Percentiles rank a stretch among this genome's conserved stretches.
phyloP scores from a whole-genome alignment of 2,329 filamentous ascomycete species.

The Myotisia sp. region DNA sequence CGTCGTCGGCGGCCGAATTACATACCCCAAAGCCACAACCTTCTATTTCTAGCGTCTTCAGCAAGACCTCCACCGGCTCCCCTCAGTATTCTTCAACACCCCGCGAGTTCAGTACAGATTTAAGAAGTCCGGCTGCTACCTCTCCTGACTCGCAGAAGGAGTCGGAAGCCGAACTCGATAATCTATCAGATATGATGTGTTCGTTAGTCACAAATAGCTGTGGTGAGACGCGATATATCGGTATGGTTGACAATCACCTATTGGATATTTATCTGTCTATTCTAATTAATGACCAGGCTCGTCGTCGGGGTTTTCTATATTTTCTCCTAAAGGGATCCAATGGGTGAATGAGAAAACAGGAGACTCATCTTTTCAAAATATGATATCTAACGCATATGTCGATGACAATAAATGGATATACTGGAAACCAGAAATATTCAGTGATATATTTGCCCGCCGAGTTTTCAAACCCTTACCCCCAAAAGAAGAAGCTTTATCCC shows the following conservation, averaged over 20 bases:
- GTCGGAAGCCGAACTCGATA: slow-evolving; percentile 61
- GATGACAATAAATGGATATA: slow-evolving; percentile 93
- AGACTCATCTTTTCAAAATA: slow-evolving; percentile 85
- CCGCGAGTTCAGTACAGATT: slow-evolving; percentile 34
- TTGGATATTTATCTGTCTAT: neutral
- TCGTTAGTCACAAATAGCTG: slow-evolving; percentile 88
- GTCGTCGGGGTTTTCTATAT: slow-evolving; percentile 95
- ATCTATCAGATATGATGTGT: slow-evolving; percentile 96
- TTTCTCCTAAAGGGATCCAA: slow-evolving; percentile 92
- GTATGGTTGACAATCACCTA: no score
- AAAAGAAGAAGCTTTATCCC: slow-evolving; percentile 72
- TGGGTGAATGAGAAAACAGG: slow-evolving; percentile 98
- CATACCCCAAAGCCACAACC: slow-evolving; percentile 4
- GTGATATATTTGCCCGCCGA: slow-evolving; percentile 73
- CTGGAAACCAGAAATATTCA: slow-evolving; percentile 96
- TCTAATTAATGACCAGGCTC: slow-evolving; percentile 46
- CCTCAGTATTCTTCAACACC: slow-evolving; percentile 33
- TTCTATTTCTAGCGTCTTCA: slow-evolving; percentile 6
- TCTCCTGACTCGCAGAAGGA: slow-evolving; percentile 41
- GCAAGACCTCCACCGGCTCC: neutral
- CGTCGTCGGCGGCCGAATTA: slow-evolving; percentile 8
- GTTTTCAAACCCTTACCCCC: slow-evolving; percentile 72
- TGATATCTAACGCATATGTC: slow-evolving; percentile 82
- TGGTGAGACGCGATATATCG: slow-evolving; percentile 91
- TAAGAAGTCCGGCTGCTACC: slow-evolving; percentile 30